These are phyloP conservation scores for Malassezia obtusa DNA, from an alignment of 1,284 basidiomycete species.

Conservation along the genomic window DNA sequence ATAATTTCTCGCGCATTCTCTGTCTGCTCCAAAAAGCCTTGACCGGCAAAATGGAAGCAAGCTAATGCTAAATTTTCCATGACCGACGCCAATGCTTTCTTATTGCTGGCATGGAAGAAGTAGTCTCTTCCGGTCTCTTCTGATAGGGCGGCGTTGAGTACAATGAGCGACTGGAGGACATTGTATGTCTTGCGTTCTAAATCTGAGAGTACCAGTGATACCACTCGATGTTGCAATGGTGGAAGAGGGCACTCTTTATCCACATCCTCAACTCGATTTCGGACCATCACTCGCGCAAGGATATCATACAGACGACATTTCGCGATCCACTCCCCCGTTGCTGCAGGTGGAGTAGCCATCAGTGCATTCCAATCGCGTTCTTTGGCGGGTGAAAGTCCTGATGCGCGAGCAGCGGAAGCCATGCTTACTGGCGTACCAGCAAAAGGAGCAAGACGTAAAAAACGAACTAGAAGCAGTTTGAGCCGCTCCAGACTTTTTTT, in stretches of 20 bases:
- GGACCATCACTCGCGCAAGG: constrained; percentile 18
- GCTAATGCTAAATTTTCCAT: constrained; percentile 21
- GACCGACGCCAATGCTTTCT: constrained; percentile 10
- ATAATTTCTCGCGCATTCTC: constrained; percentile 5
- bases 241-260: constrained; percentile 20
- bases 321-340: constrained; percentile 3
- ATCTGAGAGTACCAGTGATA: constrained; percentile 1
- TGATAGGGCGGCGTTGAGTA: constrained; percentile 17
- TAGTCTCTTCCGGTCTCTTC: constrained; percentile 19
- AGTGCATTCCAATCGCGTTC: constrained; percentile 18
- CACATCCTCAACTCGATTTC: constrained; percentile 20
- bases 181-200: constrained; percentile 20
- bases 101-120: constrained; percentile 20
- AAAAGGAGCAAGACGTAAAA: constrained; percentile 14
- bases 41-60: constrained; percentile 23
- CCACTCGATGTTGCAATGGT: constrained; percentile 8
- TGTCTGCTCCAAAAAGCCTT: constrained; percentile 11
- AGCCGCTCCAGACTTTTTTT: constrained; percentile 20
- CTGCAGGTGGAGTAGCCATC: background rate
- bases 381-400: background rate
- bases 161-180: constrained; percentile 16
- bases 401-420: background rate
- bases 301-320: constrained; percentile 15
- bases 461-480: constrained; percentile 14
- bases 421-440: background rate